phyloP scores from a whole-genome alignment of 345 rosid species.

The Acer saccharum region DNA sequence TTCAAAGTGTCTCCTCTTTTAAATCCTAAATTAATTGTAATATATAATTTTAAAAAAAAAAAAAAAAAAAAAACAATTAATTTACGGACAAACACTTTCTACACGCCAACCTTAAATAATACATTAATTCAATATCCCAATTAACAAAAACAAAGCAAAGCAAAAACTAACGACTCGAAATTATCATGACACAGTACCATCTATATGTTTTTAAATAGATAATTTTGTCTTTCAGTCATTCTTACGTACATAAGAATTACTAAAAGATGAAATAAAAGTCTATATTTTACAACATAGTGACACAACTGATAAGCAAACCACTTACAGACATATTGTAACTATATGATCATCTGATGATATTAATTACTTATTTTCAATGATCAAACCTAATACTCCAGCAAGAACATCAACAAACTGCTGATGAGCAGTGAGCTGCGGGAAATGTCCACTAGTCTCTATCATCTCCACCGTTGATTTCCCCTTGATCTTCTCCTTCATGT shows the following conservation, averaged over 20 bases:
- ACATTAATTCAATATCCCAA: background rate
- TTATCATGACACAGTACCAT: background rate
- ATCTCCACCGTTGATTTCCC: conserved; percentile 61
- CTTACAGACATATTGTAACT: background rate
- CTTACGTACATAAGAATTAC: background rate
- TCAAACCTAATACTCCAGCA: conserved; percentile 40
- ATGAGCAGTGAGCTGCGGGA: conserved; percentile 76
- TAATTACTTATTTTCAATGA: background rate
- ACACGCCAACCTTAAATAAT: too few relatives aligned
- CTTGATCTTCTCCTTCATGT: conserved; percentile 62
- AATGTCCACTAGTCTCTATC: conserved; percentile 56
- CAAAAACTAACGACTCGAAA: too few relatives aligned
- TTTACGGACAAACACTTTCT: conserved; percentile 3
- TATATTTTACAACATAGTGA: background rate
- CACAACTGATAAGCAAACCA: background rate
- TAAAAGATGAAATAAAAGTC: background rate
- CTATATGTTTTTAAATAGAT: background rate
- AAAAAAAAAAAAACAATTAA: too few relatives aligned
- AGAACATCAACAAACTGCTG: conserved; percentile 49
- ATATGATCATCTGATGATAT: background rate
- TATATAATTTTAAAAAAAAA: too few relatives aligned
- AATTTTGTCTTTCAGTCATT: background rate
- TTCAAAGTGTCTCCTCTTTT: too few relatives aligned
- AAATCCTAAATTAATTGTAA: too few relatives aligned
- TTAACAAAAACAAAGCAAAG: too few relatives aligned